phyloP scores from a whole-genome alignment of 371 early-diverging fungal genomes.

The Funneliformis caledonium region DNA sequence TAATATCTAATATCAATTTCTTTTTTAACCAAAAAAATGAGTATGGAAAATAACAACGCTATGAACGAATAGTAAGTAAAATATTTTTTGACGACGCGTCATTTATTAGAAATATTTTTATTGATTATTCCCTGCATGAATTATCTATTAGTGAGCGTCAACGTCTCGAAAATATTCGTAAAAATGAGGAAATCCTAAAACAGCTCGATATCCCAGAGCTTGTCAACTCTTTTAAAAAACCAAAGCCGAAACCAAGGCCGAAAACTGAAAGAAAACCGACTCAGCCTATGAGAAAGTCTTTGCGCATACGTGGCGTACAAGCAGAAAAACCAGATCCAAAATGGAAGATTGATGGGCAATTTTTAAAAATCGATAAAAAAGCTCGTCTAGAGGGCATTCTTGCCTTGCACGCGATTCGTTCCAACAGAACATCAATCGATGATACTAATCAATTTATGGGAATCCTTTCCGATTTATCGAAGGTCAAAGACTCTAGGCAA shows the following conservation, averaged over 20 bases:
- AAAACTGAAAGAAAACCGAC: background rate
- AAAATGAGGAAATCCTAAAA: slow-evolving; percentile 32
- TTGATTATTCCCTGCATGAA: background rate
- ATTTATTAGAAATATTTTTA: background rate
- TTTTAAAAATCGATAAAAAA: background rate
- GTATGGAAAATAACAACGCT: background rate
- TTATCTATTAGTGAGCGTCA: slow-evolving; percentile 18
- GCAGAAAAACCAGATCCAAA: slow-evolving; percentile 8
- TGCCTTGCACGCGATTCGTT: background rate
- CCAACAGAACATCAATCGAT: background rate
- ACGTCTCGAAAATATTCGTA: slow-evolving; percentile 34
- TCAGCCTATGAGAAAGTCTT: slow-evolving; percentile 27
- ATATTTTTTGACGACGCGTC: background rate
- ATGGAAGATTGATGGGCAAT: background rate
- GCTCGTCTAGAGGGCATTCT: slow-evolving; percentile 18
- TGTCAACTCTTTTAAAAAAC: background rate
- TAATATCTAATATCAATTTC: background rate
- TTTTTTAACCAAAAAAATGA: background rate
- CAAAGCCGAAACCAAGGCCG: background rate
- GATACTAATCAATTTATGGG: slow-evolving; percentile 8
- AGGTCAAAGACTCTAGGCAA: background rate
- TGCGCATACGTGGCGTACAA: slow-evolving; percentile 24
- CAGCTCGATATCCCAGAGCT: slow-evolving; percentile 20
- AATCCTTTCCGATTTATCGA: background rate
- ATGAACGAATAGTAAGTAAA: background rate